phyloP scores from a whole-genome alignment of 768 basidiomycete species.

The Pleurotus ostreatus region DNA sequence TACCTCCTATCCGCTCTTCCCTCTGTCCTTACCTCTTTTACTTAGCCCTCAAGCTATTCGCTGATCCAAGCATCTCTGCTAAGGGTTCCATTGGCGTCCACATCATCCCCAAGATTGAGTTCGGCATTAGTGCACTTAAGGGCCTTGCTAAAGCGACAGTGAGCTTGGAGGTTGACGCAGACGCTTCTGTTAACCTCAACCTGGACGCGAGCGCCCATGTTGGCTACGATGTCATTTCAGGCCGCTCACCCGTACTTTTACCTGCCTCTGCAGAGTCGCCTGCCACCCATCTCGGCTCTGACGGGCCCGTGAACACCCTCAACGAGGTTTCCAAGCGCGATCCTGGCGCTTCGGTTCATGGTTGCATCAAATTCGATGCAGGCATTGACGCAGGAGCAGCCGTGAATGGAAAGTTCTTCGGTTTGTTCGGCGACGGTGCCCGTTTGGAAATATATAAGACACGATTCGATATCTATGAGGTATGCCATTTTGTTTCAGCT shows the following conservation, averaged over 20 bases:
- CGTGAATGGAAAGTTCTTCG: conserved; percentile 35
- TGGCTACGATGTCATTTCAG: background rate
- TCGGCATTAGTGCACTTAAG: conserved; percentile 1
- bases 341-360: conserved; percentile 14
- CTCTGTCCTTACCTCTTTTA: background rate
- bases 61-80: conserved; percentile 22
- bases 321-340: background rate
- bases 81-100: conserved; percentile 27
- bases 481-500: conserved; percentile 9
- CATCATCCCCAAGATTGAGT: conserved; percentile 25
- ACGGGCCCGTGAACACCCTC: background rate
- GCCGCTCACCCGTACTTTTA: too few species aligned
- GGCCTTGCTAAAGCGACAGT: conserved; percentile 13
- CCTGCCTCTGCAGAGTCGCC: background rate
- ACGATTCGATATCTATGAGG: conserved; percentile 34
- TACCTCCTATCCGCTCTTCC: background rate
- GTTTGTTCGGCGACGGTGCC: conserved; percentile 29
- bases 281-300: background rate
- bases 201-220: conserved; percentile 13
- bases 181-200: conserved; percentile 20
- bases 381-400: conserved; percentile 34
- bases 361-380: conserved; percentile 31
- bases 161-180: conserved; percentile 22
- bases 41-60: conserved; percentile 27
- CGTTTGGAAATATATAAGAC: conserved; percentile 29